Conservation (phyloP, 208 protist genomes). For the Trypanosoma lewisi region DNA sequence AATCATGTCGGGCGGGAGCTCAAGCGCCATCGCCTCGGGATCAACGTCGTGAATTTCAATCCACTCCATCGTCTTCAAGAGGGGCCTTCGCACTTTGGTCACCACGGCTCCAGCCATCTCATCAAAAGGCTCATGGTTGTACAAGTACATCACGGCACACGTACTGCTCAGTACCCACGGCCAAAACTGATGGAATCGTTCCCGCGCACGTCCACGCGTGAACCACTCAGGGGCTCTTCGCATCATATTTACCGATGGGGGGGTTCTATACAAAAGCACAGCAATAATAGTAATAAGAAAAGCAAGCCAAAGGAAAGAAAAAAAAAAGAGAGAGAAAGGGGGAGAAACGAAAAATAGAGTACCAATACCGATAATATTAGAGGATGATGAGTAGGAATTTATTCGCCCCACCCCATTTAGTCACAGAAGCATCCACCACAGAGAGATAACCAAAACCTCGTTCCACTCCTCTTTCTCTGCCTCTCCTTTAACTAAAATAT, state of each 20-base stretch:
- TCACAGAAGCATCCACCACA: neutral
- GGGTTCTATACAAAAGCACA: too few relatives aligned
- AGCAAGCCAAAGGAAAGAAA: neutral
- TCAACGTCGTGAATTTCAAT: conserved; percentile 89
- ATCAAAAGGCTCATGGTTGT: conserved; percentile 87
- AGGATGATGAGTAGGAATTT: too few relatives aligned
- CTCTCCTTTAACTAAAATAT: neutral
- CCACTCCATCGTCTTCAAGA: conserved; percentile 87
- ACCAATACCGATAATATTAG: conserved; percentile 14
- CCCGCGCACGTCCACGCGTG: conserved; percentile 68
- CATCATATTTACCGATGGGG: conserved; percentile 51
- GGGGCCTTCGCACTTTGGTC: conserved; percentile 72
- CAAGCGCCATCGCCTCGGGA: conserved; percentile 83
- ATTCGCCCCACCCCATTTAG: too few relatives aligned
- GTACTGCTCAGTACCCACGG: conserved; percentile 81
- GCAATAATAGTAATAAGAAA: neutral
- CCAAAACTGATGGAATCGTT: conserved; percentile 84
- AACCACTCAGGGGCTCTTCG: conserved; percentile 83
- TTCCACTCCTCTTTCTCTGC: neutral
- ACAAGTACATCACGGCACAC: conserved; percentile 79
- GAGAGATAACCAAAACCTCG: neutral
- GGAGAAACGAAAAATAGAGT: conserved; percentile 12
- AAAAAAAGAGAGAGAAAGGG: conserved; percentile 14
- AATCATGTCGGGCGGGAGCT: conserved; percentile 86
- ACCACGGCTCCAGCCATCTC: conserved; percentile 73